Conservation (phyloP, 805 yeast species). For the Wickerhamiella parazyma region DNA sequence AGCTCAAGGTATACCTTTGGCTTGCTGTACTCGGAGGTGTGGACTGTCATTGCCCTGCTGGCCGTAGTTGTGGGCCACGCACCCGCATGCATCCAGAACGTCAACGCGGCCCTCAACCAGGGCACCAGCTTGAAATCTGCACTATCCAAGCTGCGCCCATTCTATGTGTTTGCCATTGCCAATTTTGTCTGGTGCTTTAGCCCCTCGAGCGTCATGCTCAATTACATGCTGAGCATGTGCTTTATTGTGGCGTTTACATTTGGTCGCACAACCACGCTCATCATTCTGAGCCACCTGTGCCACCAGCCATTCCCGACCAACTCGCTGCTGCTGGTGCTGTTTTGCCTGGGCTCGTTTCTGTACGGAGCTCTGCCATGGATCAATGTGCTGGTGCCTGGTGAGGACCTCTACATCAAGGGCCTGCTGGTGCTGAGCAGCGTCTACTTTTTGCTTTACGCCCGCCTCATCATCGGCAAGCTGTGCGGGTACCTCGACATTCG, state of each 20-base stretch:
- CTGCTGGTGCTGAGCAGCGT: constrained; percentile 56
- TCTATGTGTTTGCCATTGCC: constrained; percentile 39
- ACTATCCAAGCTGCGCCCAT: constrained; percentile 44
- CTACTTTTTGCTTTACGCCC: constrained; percentile 54
- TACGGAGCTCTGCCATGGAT: constrained; percentile 35
- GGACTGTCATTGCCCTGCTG: constrained; percentile 21
- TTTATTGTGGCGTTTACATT: constrained; percentile 70
- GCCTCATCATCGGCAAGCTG: constrained; percentile 62
- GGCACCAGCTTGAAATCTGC: constrained; percentile 32
- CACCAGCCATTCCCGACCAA: constrained; percentile 61
- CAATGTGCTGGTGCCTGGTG: constrained; percentile 16
- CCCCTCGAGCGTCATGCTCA: constrained; percentile 37
- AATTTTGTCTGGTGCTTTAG: constrained; percentile 34
- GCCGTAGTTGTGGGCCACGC: constrained; percentile 44
- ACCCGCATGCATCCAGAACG: constrained; percentile 45
- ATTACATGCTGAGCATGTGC: constrained; percentile 57
- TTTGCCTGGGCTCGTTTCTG: constrained; percentile 25
- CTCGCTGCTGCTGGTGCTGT: constrained; percentile 49
- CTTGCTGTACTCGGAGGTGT: constrained; percentile 24
- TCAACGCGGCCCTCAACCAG: constrained; percentile 34
- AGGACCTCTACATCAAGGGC: constrained; percentile 33
- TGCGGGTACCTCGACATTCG: constrained; percentile 73
- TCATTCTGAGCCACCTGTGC: constrained; percentile 76
- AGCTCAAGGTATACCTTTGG: constrained; percentile 16
- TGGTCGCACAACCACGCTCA: constrained; percentile 53